phyloP scores from a whole-genome alignment of 495 filamentous ascomycete species.

The Emericellopsis terricola region DNA sequence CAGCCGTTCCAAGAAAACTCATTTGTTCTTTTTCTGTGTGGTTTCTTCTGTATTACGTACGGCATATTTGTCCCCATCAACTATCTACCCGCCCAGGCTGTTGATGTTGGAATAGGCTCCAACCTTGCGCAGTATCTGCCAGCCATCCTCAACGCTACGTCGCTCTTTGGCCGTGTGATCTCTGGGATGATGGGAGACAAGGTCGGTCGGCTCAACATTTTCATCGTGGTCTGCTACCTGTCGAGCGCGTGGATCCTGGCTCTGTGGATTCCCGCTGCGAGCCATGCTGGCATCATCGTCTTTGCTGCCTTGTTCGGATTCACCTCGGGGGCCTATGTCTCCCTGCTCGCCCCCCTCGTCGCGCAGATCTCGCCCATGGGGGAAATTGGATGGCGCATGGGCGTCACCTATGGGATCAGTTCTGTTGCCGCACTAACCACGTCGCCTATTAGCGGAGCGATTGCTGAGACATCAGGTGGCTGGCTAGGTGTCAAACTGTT shows the following conservation, averaged over 20 bases:
- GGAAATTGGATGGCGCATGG: conserved; percentile 8
- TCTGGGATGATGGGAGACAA: conserved; percentile 45
- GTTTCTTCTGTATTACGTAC: conserved; percentile 29
- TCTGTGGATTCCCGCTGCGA: conserved; percentile 37
- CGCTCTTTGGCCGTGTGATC: conserved; percentile 42
- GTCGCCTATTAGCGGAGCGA: conserved; percentile 6
- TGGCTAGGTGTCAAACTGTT: conserved; percentile 7
- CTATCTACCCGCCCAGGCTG: conserved; percentile 40
- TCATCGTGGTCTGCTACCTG: conserved; percentile 29
- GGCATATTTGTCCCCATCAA: conserved; percentile 46
- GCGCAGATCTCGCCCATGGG: conserved; percentile 8
- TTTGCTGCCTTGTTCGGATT: conserved; percentile 48
- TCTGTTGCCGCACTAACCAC: conserved; percentile 10
- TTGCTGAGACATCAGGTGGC: conserved; percentile 9
- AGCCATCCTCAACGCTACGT: conserved; percentile 41
- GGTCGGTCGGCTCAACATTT: conserved; percentile 42
- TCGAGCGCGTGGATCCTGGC: conserved; percentile 39
- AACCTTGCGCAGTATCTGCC: conserved; percentile 38
- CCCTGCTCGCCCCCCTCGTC: conserved; percentile 9
- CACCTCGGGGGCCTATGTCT: conserved; percentile 11
- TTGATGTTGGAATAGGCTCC: conserved; percentile 31
- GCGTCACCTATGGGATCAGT: conserved; percentile 8
- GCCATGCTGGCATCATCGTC: conserved; percentile 34
- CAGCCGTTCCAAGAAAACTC: conserved; percentile 21
- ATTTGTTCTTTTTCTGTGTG: conserved; percentile 6